These are phyloP conservation scores for Tylopilus sp. DNA, from an alignment of 768 basidiomycete genomes.

Conservation along the genomic window DNA sequence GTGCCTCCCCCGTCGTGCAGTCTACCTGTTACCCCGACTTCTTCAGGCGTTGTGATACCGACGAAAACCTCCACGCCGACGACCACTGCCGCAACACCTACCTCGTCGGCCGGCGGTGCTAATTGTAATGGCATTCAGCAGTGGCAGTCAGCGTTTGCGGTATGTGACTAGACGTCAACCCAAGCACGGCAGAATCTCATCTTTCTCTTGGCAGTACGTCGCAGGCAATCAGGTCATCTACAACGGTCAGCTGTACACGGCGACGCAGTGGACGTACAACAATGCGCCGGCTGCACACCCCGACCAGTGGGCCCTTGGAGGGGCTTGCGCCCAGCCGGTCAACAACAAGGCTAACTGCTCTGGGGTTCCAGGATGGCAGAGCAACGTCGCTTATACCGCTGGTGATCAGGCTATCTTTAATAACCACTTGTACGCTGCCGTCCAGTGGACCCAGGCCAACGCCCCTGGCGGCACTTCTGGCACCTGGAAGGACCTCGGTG, in stretches of 20 bases:
- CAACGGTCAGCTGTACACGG: conserved; percentile 18
- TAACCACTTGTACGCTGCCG: conserved; percentile 19
- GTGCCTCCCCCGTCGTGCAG: not conserved
- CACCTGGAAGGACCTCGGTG: conserved; percentile 22
- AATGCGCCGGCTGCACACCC: conserved; percentile 11
- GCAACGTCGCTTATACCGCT: conserved; percentile 10
- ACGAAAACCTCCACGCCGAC: not conserved
- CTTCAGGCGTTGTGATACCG: no score
- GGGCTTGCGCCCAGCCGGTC: conserved; percentile 18
- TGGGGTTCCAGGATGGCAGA: conserved; percentile 21
- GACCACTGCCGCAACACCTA: not conserved
- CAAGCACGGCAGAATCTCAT: not conserved
- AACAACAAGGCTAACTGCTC: conserved; percentile 21
- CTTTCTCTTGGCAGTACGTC: conserved; percentile 16
- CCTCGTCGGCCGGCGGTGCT: not conserved
- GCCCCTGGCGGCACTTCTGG: conserved; percentile 25
- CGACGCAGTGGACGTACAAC: conserved; percentile 27
- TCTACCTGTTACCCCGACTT: not conserved
- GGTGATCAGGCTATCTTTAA: conserved; percentile 19
- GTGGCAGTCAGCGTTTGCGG: conserved; percentile 26
- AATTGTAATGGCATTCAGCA: conserved; percentile 17
- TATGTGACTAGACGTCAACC: not conserved
- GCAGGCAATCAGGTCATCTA: conserved; percentile 24
- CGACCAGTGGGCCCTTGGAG: conserved; percentile 16
- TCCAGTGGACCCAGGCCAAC: conserved; percentile 24